Evolutionary conservation across 108 stramenopile species (phyloP), one percentile per base, ranked within the genome.

Genomic region (Cyclotella cryptica): DNA sequence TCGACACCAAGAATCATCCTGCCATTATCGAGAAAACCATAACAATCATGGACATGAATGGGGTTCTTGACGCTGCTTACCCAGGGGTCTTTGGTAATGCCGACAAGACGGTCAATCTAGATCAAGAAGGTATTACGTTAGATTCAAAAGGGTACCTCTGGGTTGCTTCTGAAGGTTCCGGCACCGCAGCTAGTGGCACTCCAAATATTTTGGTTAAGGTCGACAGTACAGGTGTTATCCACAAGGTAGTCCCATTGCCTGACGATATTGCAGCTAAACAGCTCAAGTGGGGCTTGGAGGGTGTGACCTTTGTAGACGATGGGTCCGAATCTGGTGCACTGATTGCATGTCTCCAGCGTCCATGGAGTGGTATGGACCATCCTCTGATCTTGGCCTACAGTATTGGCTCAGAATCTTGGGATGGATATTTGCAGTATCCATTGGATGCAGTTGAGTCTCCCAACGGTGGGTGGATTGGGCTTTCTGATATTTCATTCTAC

Each of bases 401-500:
- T 3, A 72, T 44, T 21, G 58, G 24, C 15, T 72, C 46, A 2
- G 35, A 61, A 10, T 29, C 29, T 2, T 61, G 17, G 55, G 8
- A 12, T 88, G 89, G 89, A 84, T 66, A n/a, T 64, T 57, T 67
- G 81, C 70, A 80, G 42, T 91, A 90, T 69, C 90, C 89, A 3
- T 70, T 93, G 19, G 90, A 91, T 42, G 41, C 28, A 14, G 66
- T 69, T 11, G 74, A 80, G 40, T 89, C 89, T 70, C 87, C 80
- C 43, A 68, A 67, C 21, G 92, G 92, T 42, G 92, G 92, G 15
- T 93, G 89, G 92, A 88, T 93, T 47, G 92, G 92, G 40, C 85
- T 91, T 52, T 72, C 75, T 12, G 92, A 93, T 64, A 84, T 93
- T 67, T 66, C 86, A 4, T 12, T 87, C 15, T 86, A 86, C 35